Evolutionary conservation across 495 filamentous ascomycete species (phyloP).

Genomic region (Letharia lupina): DNA sequence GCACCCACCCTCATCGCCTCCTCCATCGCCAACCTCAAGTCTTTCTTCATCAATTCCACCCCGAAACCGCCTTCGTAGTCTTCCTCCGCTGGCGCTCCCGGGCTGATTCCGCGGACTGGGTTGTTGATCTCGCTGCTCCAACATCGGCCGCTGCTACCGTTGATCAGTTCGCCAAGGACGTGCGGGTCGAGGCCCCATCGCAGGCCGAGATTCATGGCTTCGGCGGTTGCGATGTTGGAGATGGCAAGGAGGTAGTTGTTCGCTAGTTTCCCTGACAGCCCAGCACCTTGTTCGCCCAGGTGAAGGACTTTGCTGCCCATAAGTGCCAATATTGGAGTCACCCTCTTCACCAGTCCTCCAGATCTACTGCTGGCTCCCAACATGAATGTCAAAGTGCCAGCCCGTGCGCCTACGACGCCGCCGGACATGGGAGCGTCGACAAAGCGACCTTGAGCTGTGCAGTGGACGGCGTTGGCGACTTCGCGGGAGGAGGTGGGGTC

Average conservation of each 20-base stretch:
- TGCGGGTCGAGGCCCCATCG: conserved; percentile 65
- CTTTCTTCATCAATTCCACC: conserved; percentile 67
- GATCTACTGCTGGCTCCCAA: conserved; percentile 46
- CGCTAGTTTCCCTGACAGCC: conserved; percentile 67
- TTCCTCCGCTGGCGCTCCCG: conserved; percentile 52
- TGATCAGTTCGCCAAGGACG: conserved; percentile 62
- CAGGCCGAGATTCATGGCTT: conserved; percentile 78
- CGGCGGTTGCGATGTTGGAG: conserved; percentile 73
- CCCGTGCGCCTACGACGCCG: conserved; percentile 59
- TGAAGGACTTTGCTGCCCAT: conserved; percentile 71
- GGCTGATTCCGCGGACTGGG: conserved; percentile 64
- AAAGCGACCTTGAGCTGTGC: conserved; percentile 42
- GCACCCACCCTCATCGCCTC: conserved; percentile 63
- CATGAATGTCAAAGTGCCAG: conserved; percentile 73
- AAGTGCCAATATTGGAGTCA: conserved; percentile 51
- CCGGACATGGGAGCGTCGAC: conserved; percentile 71
- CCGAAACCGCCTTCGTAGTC: conserved; percentile 70
- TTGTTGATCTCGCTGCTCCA: conserved; percentile 82
- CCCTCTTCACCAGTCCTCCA: conserved; percentile 40
- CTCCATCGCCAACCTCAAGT: conserved; percentile 57
- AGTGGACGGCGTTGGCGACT: conserved; percentile 45
- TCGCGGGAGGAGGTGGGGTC: conserved; percentile 64
- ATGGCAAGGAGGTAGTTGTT: conserved; percentile 82
- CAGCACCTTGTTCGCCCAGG: conserved; percentile 63
- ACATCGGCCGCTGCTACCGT: conserved; percentile 66